Evolutionary conservation across 192 early-diverging fungal genomes (phyloP).

Genomic region (Glomus cerebriforme): DNA sequence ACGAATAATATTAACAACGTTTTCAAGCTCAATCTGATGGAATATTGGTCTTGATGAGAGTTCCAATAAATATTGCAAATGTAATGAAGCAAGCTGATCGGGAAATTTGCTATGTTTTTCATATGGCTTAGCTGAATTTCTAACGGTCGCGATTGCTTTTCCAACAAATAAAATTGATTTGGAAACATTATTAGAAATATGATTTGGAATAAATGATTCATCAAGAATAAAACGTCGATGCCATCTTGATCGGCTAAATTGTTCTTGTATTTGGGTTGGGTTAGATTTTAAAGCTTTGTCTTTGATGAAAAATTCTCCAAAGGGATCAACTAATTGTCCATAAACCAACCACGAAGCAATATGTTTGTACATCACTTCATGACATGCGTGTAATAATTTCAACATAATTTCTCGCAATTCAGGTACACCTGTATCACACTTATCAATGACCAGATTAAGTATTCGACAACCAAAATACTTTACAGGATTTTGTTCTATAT

Average conservation of each 20-base stretch:
- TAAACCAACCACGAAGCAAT: conserved; percentile 69
- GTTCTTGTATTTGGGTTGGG: conserved; percentile 12
- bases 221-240: conserved; percentile 53
- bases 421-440: conserved; percentile 53
- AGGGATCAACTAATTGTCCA: conserved; percentile 61
- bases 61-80: conserved; percentile 28
- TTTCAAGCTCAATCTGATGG: conserved; percentile 42
- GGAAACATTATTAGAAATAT: conserved; percentile 55
- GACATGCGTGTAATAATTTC: conserved; percentile 48
- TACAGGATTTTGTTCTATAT: conserved; percentile 38
- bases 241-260: conserved; percentile 41
- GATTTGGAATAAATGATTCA: conserved; percentile 46
- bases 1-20: conserved; percentile 51
- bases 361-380: conserved; percentile 58
- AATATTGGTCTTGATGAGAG: conserved; percentile 41
- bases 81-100: conserved; percentile 25
- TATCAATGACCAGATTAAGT: conserved; percentile 54
- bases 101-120: conserved; percentile 33
- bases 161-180: conserved; percentile 71
- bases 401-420: conserved; percentile 52
- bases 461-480: conserved; percentile 49
- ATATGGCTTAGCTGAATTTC: conserved; percentile 36
- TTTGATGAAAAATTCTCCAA: conserved; percentile 69
- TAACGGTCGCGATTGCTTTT: conserved; percentile 61
- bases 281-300: not conserved